Evolutionary conservation across 2,329 filamentous ascomycete species (phyloP).

Genomic region (Epichloe brachyelytri): DNA sequence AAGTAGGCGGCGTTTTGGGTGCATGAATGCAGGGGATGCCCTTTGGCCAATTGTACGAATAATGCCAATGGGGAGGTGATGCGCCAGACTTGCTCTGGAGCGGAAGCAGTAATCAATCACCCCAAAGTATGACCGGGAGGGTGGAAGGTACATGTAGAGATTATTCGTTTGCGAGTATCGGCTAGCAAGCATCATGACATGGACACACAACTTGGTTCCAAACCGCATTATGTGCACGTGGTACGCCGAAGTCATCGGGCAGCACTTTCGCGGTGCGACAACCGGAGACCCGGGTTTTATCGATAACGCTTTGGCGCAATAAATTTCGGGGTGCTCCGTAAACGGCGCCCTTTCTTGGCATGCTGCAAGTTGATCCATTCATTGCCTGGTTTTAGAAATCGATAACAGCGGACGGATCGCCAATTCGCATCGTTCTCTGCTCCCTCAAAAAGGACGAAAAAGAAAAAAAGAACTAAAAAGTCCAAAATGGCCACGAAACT

Average conservation of each 20-base stretch:
- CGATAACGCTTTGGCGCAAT: not conserved
- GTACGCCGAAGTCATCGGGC: too few relatives aligned
- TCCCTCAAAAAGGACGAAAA: not conserved
- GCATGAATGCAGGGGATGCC: conserved; percentile 10
- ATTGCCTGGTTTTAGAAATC: too few relatives aligned
- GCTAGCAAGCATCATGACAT: not conserved
- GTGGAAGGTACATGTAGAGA: too few relatives aligned
- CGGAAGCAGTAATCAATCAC: too few relatives aligned
- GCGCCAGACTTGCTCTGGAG: too few relatives aligned
- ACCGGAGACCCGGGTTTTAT: conserved; percentile 1
- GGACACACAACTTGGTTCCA: too few relatives aligned
- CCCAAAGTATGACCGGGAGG: too few relatives aligned
- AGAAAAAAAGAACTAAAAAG: not conserved
- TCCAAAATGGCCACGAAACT: conserved; percentile 26
- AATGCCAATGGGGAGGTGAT: not conserved
- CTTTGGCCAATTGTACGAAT: conserved; percentile 15
- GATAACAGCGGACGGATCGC: too few relatives aligned
- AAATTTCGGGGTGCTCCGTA: not conserved
- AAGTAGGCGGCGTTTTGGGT: conserved; percentile 14
- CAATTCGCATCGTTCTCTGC: not conserved
- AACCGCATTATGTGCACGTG: too few relatives aligned
- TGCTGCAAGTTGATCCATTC: not conserved
- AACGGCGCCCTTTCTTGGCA: too few relatives aligned
- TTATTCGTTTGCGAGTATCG: conserved; percentile 1
- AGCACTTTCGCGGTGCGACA: not conserved